A percentile compares a stretch with the other conserved stretches of the same genome.
Evolutionary conservation across 495 filamentous ascomycete genomes (phyloP).

Genomic region (Penicillium ucsense): DNA sequence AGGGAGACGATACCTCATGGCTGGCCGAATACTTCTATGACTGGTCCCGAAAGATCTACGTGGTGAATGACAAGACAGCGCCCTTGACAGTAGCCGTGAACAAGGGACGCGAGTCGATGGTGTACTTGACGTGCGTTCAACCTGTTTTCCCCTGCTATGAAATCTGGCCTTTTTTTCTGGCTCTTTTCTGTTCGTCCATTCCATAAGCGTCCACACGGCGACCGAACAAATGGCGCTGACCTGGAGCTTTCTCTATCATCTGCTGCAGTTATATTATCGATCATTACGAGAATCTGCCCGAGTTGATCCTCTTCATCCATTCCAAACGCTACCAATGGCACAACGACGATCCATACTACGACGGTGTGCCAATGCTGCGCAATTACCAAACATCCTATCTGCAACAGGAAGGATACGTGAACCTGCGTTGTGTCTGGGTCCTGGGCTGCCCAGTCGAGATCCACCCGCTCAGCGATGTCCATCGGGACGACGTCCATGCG

Average conservation of each 20-base stretch:
- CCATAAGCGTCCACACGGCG: too few species aligned
- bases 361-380: slow-evolving; percentile 39
- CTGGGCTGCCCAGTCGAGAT: slow-evolving; percentile 55
- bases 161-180: too few species aligned
- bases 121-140: slow-evolving; percentile 45
- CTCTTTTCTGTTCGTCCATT: too few species aligned
- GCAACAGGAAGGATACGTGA: slow-evolving; percentile 48
- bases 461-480: slow-evolving; percentile 34
- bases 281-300: slow-evolving; percentile 50
- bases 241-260: background rate
- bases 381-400: slow-evolving; percentile 48
- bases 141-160: too few species aligned
- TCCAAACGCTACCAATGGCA: slow-evolving; percentile 57
- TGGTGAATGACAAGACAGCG: slow-evolving; percentile 39
- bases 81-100: slow-evolving; percentile 39
- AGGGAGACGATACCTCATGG: slow-evolving; percentile 47
- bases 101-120: slow-evolving; percentile 51
- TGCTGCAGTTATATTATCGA: slow-evolving; percentile 50
- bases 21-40: slow-evolving; percentile 38
- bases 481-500: slow-evolving; percentile 34
- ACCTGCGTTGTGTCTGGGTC: slow-evolving; percentile 55
- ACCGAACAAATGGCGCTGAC: background rate
- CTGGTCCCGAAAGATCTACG: slow-evolving; percentile 43
- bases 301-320: slow-evolving; percentile 53
- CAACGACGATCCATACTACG: slow-evolving; percentile 43